These are phyloP conservation scores for Phyllosticta ampelicida DNA, from an alignment of 2,329 filamentous ascomycete genomes.

Conservation along the genomic window DNA sequence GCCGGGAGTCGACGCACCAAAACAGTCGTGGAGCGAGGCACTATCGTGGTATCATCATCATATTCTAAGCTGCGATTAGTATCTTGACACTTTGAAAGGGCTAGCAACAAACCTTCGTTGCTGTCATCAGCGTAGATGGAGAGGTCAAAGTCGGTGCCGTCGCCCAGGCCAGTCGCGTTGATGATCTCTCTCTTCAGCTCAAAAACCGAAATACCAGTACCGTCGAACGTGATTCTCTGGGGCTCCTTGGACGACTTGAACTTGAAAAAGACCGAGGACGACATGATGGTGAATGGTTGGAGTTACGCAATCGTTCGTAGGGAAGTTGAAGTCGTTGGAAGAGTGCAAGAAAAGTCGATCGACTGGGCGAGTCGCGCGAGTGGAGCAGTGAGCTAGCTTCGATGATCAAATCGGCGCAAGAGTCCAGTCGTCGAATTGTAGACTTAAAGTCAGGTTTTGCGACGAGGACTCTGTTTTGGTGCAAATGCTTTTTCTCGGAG, in stretches of 20 bases:
- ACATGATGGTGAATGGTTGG: slow-evolving; percentile 46
- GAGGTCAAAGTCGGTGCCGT: slow-evolving; percentile 93
- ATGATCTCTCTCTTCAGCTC: slow-evolving; percentile 99
- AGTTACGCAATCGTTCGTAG: background rate
- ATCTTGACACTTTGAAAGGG: background rate
- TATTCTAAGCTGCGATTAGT: slow-evolving; percentile 51
- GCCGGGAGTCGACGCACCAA: slow-evolving; percentile 81
- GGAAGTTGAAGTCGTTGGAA: background rate
- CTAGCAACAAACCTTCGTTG: slow-evolving; percentile 60
- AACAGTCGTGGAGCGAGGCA: slow-evolving; percentile 87
- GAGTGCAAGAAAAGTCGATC: background rate
- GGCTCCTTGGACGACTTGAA: slow-evolving; percentile 99
- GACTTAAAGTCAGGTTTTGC: slow-evolving; percentile 7
- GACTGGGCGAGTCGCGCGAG: background rate
- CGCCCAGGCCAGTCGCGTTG: slow-evolving; percentile 80
- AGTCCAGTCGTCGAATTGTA: slow-evolving; percentile 1
- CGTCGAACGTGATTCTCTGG: slow-evolving; percentile 89
- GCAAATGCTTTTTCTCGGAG: slow-evolving; percentile 11
- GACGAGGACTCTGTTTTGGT: slow-evolving; percentile 9
- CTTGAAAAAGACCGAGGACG: slow-evolving; percentile 98
- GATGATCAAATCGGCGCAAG: slow-evolving; percentile 4
- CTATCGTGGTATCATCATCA: slow-evolving; percentile 95
- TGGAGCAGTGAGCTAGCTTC: slow-evolving; percentile 3
- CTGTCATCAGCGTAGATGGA: slow-evolving; percentile 88
- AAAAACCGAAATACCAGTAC: slow-evolving; percentile 95